phyloP scores from a whole-genome alignment of 2,329 filamentous ascomycete species.

The Rhinocladiella similis region DNA sequence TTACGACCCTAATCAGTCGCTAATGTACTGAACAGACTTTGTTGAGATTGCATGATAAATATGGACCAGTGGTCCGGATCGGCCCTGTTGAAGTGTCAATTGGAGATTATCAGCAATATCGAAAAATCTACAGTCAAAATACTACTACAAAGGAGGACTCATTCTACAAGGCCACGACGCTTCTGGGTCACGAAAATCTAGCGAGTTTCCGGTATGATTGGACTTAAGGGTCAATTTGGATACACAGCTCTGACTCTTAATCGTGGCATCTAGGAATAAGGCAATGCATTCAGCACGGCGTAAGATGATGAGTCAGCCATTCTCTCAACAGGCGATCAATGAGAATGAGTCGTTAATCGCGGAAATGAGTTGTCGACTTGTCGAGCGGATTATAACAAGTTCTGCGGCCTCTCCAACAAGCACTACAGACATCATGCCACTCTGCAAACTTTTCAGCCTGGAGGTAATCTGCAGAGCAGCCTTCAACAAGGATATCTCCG shows the following conservation, averaged over 20 bases:
- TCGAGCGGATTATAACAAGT: neutral
- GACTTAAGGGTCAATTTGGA: too few species aligned
- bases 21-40: too few species aligned
- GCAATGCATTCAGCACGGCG: neutral
- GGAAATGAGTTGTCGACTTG: neutral
- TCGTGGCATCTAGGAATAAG: neutral
- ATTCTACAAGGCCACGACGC: neutral
- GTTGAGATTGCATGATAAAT: neutral
- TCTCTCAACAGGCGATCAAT: neutral
- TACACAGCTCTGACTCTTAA: neutral
- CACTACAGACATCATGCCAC: neutral
- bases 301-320: neutral
- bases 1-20: too few species aligned
- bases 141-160: neutral
- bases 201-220: neutral
- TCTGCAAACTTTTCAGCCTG: neutral
- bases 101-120: neutral
- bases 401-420: neutral
- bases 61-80: neutral
- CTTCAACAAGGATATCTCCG: neutral
- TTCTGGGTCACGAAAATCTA: neutral
- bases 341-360: neutral
- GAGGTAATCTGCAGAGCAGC: slow-evolving; percentile 1
- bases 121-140: neutral
- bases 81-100: neutral